These are phyloP conservation scores for Hortiboletus flavorubellus DNA, from an alignment of 768 basidiomycete species.

Conservation along the genomic window DNA sequence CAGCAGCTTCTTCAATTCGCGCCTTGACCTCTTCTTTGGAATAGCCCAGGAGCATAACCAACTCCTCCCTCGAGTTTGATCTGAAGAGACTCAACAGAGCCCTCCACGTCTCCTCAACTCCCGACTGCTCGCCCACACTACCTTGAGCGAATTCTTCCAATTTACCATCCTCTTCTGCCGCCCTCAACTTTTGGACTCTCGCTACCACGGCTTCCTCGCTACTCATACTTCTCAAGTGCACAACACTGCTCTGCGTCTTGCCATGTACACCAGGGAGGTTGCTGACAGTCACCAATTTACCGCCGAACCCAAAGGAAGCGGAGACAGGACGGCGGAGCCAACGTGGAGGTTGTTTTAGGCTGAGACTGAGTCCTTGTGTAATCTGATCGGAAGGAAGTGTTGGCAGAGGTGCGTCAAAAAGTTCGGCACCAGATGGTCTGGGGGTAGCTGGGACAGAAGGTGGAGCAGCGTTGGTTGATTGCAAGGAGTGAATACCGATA, in stretches of 20 bases:
- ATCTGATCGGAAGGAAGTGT: slow-evolving; percentile 46
- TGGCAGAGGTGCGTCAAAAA: slow-evolving; percentile 63
- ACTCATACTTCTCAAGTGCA: slow-evolving; percentile 74
- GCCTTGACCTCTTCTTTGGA: slow-evolving; percentile 81
- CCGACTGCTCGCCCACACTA: slow-evolving; percentile 32
- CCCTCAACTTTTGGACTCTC: slow-evolving; percentile 64
- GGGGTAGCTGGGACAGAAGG: slow-evolving; percentile 40
- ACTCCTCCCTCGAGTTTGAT: slow-evolving; percentile 84
- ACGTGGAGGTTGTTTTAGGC: slow-evolving; percentile 92
- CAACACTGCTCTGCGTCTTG: slow-evolving; percentile 76
- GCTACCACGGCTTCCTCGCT: slow-evolving; percentile 75
- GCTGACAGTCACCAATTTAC: slow-evolving; percentile 74
- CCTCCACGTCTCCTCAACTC: slow-evolving; percentile 69
- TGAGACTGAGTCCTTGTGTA: slow-evolving; percentile 55
- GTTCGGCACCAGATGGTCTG: slow-evolving; percentile 60
- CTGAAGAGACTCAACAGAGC: slow-evolving; percentile 86
- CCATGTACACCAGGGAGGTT: slow-evolving; percentile 75
- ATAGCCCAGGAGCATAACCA: slow-evolving; percentile 88
- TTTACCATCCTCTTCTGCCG: slow-evolving; percentile 53
- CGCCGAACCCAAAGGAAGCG: slow-evolving; percentile 88
- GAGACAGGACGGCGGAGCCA: slow-evolving; percentile 88
- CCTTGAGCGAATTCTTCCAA: slow-evolving; percentile 71
- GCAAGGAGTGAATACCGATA: slow-evolving; percentile 88
- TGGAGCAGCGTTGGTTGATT: slow-evolving; percentile 66
- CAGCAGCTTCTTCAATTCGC: slow-evolving; percentile 79